Conservation (phyloP, 2,329 filamentous ascomycete species). For the Ophiostoma fasciatum region DNA sequence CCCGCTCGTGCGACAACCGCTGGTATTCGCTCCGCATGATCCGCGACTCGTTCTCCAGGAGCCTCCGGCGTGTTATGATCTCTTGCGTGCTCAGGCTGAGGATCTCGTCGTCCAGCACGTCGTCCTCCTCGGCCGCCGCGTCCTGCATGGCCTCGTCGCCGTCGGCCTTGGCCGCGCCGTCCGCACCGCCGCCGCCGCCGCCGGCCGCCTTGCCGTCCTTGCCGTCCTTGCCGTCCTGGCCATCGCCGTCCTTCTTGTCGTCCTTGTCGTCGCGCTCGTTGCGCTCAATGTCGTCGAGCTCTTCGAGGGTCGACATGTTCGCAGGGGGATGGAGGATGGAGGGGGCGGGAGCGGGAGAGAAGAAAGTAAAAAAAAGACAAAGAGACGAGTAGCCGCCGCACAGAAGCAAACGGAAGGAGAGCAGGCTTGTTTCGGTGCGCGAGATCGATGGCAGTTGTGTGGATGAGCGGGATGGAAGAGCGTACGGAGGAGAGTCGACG, state of each 20-base stretch:
- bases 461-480: too few species aligned
- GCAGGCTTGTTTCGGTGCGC: too few species aligned
- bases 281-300: conserved; percentile 79
- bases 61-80: conserved; percentile 75
- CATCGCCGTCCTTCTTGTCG: conserved; percentile 20
- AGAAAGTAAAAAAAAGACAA: not conserved
- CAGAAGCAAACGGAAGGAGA: too few species aligned
- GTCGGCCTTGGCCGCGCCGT: conserved; percentile 33
- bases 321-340: conserved; percentile 17
- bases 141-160: conserved; percentile 89
- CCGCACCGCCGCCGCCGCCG: conserved; percentile 20
- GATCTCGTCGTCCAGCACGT: conserved; percentile 85
- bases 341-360: too few species aligned
- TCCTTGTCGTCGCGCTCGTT: conserved; percentile 54
- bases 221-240: conserved; percentile 15
- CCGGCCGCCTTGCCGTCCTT: conserved; percentile 34
- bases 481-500: too few species aligned
- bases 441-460: too few species aligned
- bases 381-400: not conserved
- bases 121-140: conserved; percentile 56
- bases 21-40: conserved; percentile 99
- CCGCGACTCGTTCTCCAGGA: conserved; percentile 92
- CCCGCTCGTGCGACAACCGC: conserved; percentile 86
- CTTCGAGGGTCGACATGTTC: conserved; percentile 84
- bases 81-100: conserved; percentile 86